Base-by-base conservation (phyloP, 768 basidiomycete species). In the Terana coerulea region DNA sequence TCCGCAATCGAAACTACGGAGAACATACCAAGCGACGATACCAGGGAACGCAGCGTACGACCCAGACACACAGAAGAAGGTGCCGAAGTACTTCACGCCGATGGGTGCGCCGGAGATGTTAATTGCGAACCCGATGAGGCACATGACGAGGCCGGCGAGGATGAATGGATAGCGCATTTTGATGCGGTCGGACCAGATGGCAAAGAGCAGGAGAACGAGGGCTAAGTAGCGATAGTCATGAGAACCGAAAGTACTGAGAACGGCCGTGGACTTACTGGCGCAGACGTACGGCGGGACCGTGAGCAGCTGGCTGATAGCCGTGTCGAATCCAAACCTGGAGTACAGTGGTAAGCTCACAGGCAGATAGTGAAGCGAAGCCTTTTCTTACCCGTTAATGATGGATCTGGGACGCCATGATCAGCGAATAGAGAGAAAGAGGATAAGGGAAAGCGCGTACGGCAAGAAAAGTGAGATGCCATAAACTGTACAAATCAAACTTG, bases 391-490 rank as follows among this genome's bases (percentile, higher is more conserved):
- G 21, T 73, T 71, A 64, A 86, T 84, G 35, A 85, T 85, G 3
- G 81, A 79, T 37, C 83, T 85, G 42, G 17, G 12, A 9, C 2
- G 37, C 37, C 11, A 17, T 17, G 17, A 22, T n/a, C n/a, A 17
- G 3, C 24, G 37, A 39, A 39, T 17, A 39, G n/a, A 17, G 11
- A 15, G 14, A 21, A 26, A 22, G 5, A 56, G 8, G n/a, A 33
- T 9, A 40, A 31, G 30, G 26, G 15, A 30, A 5, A n/a, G n/a
- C 19, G 74, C 84, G 59, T 61, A 86, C 80, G 84, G 84, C 26
- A 86, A 67, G 72, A 88, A 88, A 22, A 86, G 67, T 0, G 85
- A 84, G 41, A 85, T 84, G 2, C 84, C 85, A 58, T 82, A 85
- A 2, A 85, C 84, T 86, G 34, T 17, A 10, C 41, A 17, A 14